Conservation (phyloP, 495 filamentous ascomycete genomes). For the Hypoxylon perforatum region DNA sequence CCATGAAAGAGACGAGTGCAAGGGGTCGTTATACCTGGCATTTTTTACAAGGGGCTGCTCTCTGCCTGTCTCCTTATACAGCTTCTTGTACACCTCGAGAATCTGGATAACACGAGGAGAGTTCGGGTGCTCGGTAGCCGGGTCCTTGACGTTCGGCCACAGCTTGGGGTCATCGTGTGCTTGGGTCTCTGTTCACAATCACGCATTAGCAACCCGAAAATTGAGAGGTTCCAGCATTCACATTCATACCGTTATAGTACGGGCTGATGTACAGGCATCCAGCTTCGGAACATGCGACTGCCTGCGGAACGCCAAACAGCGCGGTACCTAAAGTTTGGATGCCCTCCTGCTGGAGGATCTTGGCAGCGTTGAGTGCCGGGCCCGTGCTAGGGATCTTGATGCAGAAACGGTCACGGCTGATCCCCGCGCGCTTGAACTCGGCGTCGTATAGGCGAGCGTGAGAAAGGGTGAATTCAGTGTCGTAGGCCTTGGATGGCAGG, state of each 20-base stretch:
- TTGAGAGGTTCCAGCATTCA: conserved; percentile 1
- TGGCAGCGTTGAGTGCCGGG: conserved; percentile 44
- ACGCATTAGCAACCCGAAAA: not conserved
- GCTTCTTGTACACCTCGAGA: conserved; percentile 45
- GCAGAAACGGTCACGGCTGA: conserved; percentile 51
- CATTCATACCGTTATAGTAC: conserved; percentile 49
- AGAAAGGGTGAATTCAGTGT: conserved; percentile 48
- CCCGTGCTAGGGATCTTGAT: conserved; percentile 48
- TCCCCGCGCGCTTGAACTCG: conserved; percentile 52
- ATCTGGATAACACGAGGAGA: conserved; percentile 54
- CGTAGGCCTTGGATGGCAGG: conserved; percentile 53
- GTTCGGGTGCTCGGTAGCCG: conserved; percentile 52
- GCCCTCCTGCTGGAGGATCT: conserved; percentile 43
- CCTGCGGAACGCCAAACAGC: conserved; percentile 44
- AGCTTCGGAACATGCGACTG: conserved; percentile 43
- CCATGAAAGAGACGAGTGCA: not conserved
- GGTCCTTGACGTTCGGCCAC: conserved; percentile 48
- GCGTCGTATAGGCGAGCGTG: conserved; percentile 54
- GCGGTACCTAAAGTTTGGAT: conserved; percentile 43
- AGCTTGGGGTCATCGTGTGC: conserved; percentile 45
- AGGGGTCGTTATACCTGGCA: conserved; percentile 32
- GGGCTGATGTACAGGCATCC: conserved; percentile 45
- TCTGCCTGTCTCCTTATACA: conserved; percentile 56
- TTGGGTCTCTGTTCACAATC: conserved; percentile 30
- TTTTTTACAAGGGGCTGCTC: conserved; percentile 55